Conservation (phyloP, 495 filamentous ascomycete species). For the Bryoglossum gracile region DNA sequence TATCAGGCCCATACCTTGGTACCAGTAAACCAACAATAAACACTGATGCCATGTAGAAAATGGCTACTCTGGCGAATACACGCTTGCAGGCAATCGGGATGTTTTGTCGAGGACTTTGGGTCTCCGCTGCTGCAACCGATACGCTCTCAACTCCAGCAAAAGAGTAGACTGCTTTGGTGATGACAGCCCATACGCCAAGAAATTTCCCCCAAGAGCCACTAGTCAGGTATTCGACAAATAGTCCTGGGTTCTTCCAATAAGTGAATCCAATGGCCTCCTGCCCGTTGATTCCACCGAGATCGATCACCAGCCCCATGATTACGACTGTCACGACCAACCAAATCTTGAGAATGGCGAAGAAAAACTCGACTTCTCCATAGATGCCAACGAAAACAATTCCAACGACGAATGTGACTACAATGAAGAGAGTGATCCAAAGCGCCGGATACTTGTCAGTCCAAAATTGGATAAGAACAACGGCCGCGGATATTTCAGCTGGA, state of each 20-base stretch:
- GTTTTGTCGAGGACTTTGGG: slow-evolving; percentile 58
- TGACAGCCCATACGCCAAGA: slow-evolving; percentile 26
- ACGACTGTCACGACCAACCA: slow-evolving; percentile 45
- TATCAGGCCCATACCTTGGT: too few species aligned
- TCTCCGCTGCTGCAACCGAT: slow-evolving; percentile 65
- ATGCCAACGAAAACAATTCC: slow-evolving; percentile 46
- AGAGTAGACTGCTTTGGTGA: slow-evolving; percentile 56
- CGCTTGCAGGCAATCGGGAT: slow-evolving; percentile 61
- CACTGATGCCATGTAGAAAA: slow-evolving; percentile 41
- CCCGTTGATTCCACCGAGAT: slow-evolving; percentile 51
- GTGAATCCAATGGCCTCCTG: slow-evolving; percentile 46
- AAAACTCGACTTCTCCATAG: slow-evolving; percentile 51
- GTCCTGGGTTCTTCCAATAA: slow-evolving; percentile 63
- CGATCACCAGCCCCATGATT: slow-evolving; percentile 42
- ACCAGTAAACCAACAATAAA: slow-evolving; percentile 37
- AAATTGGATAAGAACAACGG: slow-evolving; percentile 51
- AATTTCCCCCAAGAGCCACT: slow-evolving; percentile 44
- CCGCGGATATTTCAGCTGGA: slow-evolving; percentile 55
- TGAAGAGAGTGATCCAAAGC: slow-evolving; percentile 49
- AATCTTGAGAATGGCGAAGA: slow-evolving; percentile 52
- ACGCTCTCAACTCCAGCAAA: slow-evolving; percentile 79
- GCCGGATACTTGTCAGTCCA: slow-evolving; percentile 46
- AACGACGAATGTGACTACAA: slow-evolving; percentile 45
- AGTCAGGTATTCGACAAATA: slow-evolving; percentile 53
- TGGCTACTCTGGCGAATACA: slow-evolving; percentile 58